phyloP scores from a whole-genome alignment of 2,329 filamentous ascomycete genomes.

The Talaromyces sp. region DNA sequence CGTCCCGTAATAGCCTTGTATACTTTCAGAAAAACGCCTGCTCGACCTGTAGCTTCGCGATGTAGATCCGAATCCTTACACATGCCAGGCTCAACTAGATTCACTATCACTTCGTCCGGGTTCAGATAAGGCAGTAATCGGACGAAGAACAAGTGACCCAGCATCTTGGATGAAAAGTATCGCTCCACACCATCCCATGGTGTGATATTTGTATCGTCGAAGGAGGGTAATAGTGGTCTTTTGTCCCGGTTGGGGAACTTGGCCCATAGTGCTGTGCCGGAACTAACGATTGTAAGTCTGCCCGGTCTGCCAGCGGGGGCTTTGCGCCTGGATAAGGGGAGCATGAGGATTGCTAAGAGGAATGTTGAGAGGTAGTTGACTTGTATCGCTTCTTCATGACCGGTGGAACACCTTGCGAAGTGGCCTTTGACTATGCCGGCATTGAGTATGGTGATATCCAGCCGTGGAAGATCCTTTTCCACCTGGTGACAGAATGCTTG shows the following conservation, averaged over 20 bases:
- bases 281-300: slow-evolving; percentile 23
- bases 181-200: background rate
- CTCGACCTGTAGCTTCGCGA: slow-evolving; percentile 27
- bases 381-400: slow-evolving; percentile 39
- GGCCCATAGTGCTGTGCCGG: slow-evolving; percentile 21
- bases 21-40: background rate
- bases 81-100: slow-evolving; percentile 47
- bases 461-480: slow-evolving; percentile 30
- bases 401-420: slow-evolving; percentile 27
- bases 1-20: slow-evolving; percentile 5
- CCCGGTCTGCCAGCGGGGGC: slow-evolving; percentile 14
- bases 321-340: slow-evolving; percentile 21
- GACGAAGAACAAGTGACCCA: slow-evolving; percentile 33
- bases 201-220: background rate
- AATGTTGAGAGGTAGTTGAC: slow-evolving; percentile 27
- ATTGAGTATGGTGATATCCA: slow-evolving; percentile 41
- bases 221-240: slow-evolving; percentile 28
- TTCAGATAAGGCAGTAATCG: slow-evolving; percentile 39
- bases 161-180: slow-evolving; percentile 1
- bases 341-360: slow-evolving; percentile 22
- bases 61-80: slow-evolving; percentile 42
- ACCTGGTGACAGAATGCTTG: slow-evolving; percentile 30
- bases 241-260: slow-evolving; percentile 20
- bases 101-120: slow-evolving; percentile 44
- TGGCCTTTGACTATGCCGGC: background rate